Evolutionary conservation across 2,329 filamentous ascomycete genomes (phyloP), one percentile per base, ranked within the genome.

Genomic region (Colletotrichum paranaense): DNA sequence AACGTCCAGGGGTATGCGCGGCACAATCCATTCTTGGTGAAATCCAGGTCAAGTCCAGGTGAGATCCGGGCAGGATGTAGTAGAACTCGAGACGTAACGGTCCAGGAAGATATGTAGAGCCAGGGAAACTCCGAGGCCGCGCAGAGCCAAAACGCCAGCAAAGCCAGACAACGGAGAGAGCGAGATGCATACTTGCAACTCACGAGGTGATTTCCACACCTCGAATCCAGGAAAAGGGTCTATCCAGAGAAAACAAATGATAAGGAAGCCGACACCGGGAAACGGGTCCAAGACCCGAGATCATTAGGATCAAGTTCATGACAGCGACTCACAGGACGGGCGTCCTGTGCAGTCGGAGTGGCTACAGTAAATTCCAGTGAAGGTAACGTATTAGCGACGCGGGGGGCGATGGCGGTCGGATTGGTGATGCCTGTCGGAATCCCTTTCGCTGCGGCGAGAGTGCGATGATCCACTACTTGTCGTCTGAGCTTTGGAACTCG

Each of bases 401-500:
- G 81, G 78, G 67, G 82, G 78, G 72, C 84, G 82, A 73, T 83
- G 81, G 75, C 84, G 83, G 75, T 84, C 82, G 24, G 80, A 79
- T 66, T 80, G 76, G 71, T 82, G 82, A 65, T 80, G 78, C 78
- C 83, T 84, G 76, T 84, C 83, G 78, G 78, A 79, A 72, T 86
- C 84, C 78, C 83, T 80, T 71, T 85, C 83, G 81, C 79, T 83
- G 80, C 84, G 83, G 77, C 83, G 84, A 32, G 73, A 56, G 60
- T 70, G 60, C 35, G 75, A 75, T 76, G 80, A 72, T 78, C 80
- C 81, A 79, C 79, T 80, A 75, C 79, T 79, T 73, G 82, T 77
- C 76, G 82, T 81, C 79, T 83, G 84, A 78, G 83, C 79, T 77
- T 80, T 81, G 75, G 83, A 78, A 76, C 80, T 81, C 75, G 83